Base-by-base conservation (phyloP, 2,329 filamentous ascomycete genomes). In the Aspergillus awamori region DNA sequence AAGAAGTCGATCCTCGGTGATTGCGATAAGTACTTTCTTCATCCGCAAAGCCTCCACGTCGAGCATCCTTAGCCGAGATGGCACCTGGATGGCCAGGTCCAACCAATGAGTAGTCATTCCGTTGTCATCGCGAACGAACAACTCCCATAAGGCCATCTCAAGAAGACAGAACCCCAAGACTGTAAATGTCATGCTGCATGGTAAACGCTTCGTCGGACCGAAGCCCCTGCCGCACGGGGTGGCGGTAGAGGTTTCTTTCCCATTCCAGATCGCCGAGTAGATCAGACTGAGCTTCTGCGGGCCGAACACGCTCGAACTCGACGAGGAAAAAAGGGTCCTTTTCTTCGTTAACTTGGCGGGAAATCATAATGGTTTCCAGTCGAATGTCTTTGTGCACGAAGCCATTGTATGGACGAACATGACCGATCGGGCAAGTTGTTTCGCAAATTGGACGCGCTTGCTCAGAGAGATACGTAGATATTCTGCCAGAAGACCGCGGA, bases 121-220 rank as follows among this genome's bases (percentile, higher is more conserved):
- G 26, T 3, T 26, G 6, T 7, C 6, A 7, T 38, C 5, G 13
- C 36, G 20, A 8, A 58, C 39, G n/a, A 61, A 53, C 5, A 54
- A 61, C 8, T 13, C 20, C 57, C 62, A 76, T 0, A 86, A 62
- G 0, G 82, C 83, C 20, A 86, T 77, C 67, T 86, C 83, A 0
- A 86, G 69, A 0, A 86, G 74, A 59, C 80, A 83, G 17, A 0
- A 85, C 81, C 0, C 84, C 84, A 0, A 86, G 74, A 52, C 82
- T 83, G 69, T 86, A 86, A 10, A 86, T 82, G 61, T 86, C 83
- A 63, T 86, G 83, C 58, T 82, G 79, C 79, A 85, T 84, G 2
- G 63, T 69, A 62, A 83, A 85, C 0, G 66, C 59, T 1, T 80
- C 74, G 20, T 76, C 69, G 0, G 75, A 73, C 1, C 64, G 58